These are phyloP conservation scores for Cladophialophora carrionii DNA, from an alignment of 2,329 filamentous ascomycete genomes.

Conservation along the genomic window DNA sequence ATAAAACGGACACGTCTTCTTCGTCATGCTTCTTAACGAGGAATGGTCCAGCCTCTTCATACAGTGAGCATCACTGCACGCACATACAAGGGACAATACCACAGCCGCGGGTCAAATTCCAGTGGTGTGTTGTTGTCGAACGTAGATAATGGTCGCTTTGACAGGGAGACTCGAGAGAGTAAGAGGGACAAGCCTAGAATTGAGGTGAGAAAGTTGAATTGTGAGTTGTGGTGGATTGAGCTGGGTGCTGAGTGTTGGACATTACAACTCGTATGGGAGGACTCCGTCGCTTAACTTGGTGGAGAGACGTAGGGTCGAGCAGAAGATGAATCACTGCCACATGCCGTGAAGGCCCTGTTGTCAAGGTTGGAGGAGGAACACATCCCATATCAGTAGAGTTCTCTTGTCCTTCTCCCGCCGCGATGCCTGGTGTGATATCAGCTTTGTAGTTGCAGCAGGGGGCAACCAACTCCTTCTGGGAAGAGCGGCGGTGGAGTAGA, in stretches of 20 bases:
- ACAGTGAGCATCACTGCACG: background rate
- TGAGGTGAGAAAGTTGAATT: background rate
- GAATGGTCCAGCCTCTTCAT: too few relatives aligned
- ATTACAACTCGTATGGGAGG: background rate
- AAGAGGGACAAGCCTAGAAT: background rate
- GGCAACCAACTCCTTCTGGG: background rate
- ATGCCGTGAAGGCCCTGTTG: background rate
- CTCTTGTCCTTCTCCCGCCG: constrained; percentile 29
- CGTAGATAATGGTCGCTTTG: background rate
- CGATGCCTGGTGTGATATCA: constrained; percentile 19
- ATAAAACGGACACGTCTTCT: too few relatives aligned
- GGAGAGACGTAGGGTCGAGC: background rate
- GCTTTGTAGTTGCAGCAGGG: background rate
- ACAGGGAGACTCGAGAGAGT: too few relatives aligned
- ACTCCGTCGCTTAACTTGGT: background rate
- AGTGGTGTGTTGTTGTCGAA: background rate
- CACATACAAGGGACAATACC: background rate
- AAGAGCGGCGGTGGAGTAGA: background rate
- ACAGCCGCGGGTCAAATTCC: background rate
- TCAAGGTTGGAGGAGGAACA: background rate
- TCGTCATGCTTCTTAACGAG: too few relatives aligned
- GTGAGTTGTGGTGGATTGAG: background rate
- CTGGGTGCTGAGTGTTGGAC: background rate
- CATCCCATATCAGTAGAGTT: constrained; percentile 26
- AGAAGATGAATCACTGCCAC: background rate